Percentiles rank a stretch among this genome's conserved stretches.
Evolutionary conservation across 208 protist species (phyloP).

Genomic region (Leptomonas seymouri): DNA sequence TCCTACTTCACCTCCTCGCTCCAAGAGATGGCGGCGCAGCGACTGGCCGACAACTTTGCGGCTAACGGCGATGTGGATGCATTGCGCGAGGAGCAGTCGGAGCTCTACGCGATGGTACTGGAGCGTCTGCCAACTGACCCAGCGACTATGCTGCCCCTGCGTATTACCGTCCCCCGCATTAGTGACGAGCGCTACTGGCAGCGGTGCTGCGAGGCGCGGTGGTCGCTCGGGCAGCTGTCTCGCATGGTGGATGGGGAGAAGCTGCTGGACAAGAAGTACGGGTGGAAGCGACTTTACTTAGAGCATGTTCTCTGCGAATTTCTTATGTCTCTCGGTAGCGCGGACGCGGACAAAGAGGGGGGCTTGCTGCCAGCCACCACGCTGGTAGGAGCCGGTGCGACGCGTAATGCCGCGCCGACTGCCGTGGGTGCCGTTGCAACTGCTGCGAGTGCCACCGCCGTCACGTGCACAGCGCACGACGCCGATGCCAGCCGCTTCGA

Average conservation of each 20-base stretch:
- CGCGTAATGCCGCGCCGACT: neutral
- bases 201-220: conserved; percentile 74
- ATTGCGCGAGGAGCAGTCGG: conserved; percentile 43
- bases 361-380: conserved; percentile 17
- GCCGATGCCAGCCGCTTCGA: conserved; percentile 28
- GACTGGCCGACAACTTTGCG: conserved; percentile 74
- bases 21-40: conserved; percentile 66
- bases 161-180: conserved; percentile 49
- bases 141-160: conserved; percentile 47
- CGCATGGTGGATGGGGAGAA: conserved; percentile 35
- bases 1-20: conserved; percentile 88
- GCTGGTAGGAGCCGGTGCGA: neutral
- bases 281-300: conserved; percentile 89
- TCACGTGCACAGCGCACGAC: conserved; percentile 25
- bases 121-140: conserved; percentile 52
- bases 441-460: neutral
- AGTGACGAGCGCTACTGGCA: conserved; percentile 63
- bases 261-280: conserved; percentile 40
- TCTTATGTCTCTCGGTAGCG: conserved; percentile 56
- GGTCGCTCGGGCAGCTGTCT: conserved; percentile 86
- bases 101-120: conserved; percentile 78
- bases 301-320: conserved; percentile 79
- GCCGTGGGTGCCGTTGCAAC: neutral
- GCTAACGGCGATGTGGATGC: conserved; percentile 57
- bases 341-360: conserved; percentile 4